Evolutionary conservation across 305 asterid genomes (phyloP), one percentile per base, ranked within the genome.

Genomic region (Solanum hybrid): DNA sequence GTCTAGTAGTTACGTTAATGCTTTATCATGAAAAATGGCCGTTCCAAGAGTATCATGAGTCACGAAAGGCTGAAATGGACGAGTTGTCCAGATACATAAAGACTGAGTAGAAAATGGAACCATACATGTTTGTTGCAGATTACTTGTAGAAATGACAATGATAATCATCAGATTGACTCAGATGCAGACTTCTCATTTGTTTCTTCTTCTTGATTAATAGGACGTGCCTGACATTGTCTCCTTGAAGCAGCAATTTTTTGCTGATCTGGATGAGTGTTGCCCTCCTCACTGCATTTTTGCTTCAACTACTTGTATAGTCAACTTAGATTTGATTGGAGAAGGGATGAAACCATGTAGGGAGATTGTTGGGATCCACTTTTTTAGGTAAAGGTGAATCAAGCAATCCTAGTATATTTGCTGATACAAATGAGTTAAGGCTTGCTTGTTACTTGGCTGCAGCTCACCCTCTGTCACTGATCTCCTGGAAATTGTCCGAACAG

Each of bases 401-500:
- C 87, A 24, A 27, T 78, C 68, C 29, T 68, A 80, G 61, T 80
- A 89, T 79, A 77, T 82, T 24, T 57, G 4, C 85, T 41, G n/a
- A 68, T 51, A 77, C 75, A 90, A 10, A 81, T 12, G 14, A 34
- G 51, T 87, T 85, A 82, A 29, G 27, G 33, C 87, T 88, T 83
- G 39, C 45, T 81, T 38, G 68, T 81, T 13, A 13, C 87, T 81
- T 81, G 87, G 20, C 7, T 95, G 90, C 98, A 97, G 99, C 87
- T 98, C 98, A 2, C 98, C 99, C 91, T 97, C 96, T 88, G 98
- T 96, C 92, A 97, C 95, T 96, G 99, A 99, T 27, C 99, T 97
- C 89, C 89, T 97, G 85, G 99, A 97, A 91, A 95, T 97, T 78
- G 99, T 97, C 79, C 98, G 98, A 26, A 97, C 99, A 11, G 92